Evolutionary conservation across 73 alveolate genomes (phyloP).

Genomic region (Blepharisma stoltei): DNA sequence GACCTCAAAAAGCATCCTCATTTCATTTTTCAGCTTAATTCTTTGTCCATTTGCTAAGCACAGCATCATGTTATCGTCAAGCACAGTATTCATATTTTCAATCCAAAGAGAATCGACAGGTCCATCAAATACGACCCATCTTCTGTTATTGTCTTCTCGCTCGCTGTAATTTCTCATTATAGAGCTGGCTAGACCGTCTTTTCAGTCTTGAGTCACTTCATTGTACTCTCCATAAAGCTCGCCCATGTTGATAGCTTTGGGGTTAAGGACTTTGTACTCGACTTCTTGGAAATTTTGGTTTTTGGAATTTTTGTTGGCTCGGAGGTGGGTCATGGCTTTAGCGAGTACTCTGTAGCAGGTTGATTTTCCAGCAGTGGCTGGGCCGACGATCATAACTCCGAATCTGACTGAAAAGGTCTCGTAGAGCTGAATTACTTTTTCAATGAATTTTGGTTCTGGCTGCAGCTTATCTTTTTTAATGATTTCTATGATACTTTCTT

Average conservation of each 20-base stretch:
- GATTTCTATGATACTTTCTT: slow-evolving; percentile 73
- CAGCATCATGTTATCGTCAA: slow-evolving; percentile 99
- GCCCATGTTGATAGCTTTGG: slow-evolving; percentile 97
- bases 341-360: slow-evolving; percentile 87
- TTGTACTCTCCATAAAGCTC: slow-evolving; percentile 98
- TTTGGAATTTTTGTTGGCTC: slow-evolving; percentile 56
- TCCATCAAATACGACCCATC: slow-evolving; percentile 99
- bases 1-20: slow-evolving; percentile 99
- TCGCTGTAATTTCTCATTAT: slow-evolving; percentile 85
- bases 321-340: slow-evolving; percentile 52
- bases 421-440: slow-evolving; percentile 91
- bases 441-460: slow-evolving; percentile 69
- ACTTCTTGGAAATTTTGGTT: slow-evolving; percentile 87
- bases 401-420: slow-evolving; percentile 98
- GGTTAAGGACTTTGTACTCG: slow-evolving; percentile 86
- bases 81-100: slow-evolving; percentile 99
- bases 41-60: slow-evolving; percentile 99
- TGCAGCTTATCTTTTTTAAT: slow-evolving; percentile 48
- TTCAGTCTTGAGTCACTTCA: slow-evolving; percentile 95
- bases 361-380: slow-evolving; percentile 97
- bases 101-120: slow-evolving; percentile 99
- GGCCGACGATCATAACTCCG: slow-evolving; percentile 98
- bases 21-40: slow-evolving; percentile 92
- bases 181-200: slow-evolving; percentile 97
- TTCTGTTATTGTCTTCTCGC: slow-evolving; percentile 80